Base-by-base conservation (phyloP, 495 filamentous ascomycete species). In the Neurospora sp. region DNA sequence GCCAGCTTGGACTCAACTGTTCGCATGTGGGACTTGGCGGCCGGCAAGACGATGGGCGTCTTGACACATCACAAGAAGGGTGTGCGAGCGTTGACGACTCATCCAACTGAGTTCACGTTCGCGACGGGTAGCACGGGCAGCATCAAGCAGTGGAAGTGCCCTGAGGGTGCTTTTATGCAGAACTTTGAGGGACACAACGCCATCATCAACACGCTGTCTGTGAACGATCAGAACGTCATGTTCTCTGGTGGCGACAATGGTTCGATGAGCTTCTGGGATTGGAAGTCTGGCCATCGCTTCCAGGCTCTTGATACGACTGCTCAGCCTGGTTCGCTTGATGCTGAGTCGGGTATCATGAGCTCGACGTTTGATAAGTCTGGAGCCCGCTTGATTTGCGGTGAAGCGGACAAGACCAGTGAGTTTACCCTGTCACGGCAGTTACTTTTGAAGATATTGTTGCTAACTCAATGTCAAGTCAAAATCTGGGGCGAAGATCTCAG, bases 71-170 rank as follows among this genome's bases (percentile, higher is more conserved):
- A 99, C 89, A 99, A 99, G 81, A 98, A 98, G 84, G 93, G 93
- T 72, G 94, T 99, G 10, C 89, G 96, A 49, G 89, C 88, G n/a
- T 86, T 99, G 72, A 88, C 92, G 20, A 88, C 90, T 3, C 96
- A 98, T 81, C 96, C 96, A 0, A 91, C 87, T 71, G 96, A 99
- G 81, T 99, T 97, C 82, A 99, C 96, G 1, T 99, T 99, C 77
- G 96, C 95, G 39, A 93, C 89, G 74, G 95, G 92, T 74, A 96
- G 93, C 78, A 94, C 95, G 0, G 91, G 91, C 35, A 93, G 91
- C 81, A 99, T 99, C 84, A 99, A 99, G 86, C 96, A 98, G 82
- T 99, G 96, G 95, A 98, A 98, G 82, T 98, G 94, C 78, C 96
- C 96, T 20, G 95, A 97, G 82, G 96, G 95, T 44, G 94, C 92